Conservation (phyloP, 2,329 filamentous ascomycete genomes). For the Sphaerulina musiva region DNA sequence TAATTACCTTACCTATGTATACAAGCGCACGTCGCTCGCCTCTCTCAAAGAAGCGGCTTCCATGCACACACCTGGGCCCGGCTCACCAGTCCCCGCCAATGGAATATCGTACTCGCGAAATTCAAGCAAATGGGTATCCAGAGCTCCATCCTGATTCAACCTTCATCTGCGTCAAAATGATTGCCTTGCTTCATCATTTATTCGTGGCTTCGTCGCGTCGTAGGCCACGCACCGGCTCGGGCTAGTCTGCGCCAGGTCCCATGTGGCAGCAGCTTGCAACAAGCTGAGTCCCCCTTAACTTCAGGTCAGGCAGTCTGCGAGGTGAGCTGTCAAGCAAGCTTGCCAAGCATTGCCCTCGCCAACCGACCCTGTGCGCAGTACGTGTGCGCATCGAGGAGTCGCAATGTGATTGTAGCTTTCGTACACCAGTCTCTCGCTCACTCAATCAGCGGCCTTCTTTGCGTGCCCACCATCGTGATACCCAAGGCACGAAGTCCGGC, state of each 20-base stretch:
- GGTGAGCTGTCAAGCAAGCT: background rate
- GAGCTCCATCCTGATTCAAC: conserved; percentile 12
- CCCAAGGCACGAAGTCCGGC: conserved; percentile 55
- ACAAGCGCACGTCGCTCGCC: background rate
- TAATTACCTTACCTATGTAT: background rate
- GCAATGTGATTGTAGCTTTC: background rate
- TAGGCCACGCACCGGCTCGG: background rate
- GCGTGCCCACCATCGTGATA: conserved; percentile 56
- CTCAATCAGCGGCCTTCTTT: conserved; percentile 59
- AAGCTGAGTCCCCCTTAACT: too few relatives aligned
- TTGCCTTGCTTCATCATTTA: background rate
- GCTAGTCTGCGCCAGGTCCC: background rate
- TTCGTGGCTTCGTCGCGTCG: background rate
- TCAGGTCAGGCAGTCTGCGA: background rate
- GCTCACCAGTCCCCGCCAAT: background rate
- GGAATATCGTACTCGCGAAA: background rate
- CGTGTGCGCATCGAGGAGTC: background rate
- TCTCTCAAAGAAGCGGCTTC: background rate
- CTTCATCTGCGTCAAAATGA: background rate
- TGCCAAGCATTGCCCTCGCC: background rate
- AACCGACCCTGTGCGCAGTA: background rate
- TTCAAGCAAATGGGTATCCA: conserved; percentile 20
- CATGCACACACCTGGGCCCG: background rate
- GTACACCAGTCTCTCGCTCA: conserved; percentile 37
- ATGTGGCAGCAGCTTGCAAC: too few relatives aligned